Evolutionary conservation across 495 filamentous ascomycete genomes (phyloP).

Genomic region (Lasiosphaeria ovina): DNA sequence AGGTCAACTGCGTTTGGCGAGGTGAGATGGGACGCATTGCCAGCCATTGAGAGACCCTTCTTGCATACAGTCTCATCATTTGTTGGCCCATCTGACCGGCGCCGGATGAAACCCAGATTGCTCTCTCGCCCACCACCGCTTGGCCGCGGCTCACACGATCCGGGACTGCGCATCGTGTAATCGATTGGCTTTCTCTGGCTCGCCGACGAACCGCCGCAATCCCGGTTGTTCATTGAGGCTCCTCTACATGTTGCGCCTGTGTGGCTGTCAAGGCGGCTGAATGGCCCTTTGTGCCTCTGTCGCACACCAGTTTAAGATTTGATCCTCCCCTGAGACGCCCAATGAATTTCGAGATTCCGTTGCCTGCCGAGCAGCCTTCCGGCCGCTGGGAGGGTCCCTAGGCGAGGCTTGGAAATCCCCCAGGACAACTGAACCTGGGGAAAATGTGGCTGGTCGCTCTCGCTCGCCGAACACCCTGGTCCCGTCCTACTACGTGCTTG

Average conservation of each 20-base stretch:
- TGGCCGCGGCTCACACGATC: neutral
- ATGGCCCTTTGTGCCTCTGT: constrained; percentile 6
- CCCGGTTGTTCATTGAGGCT: constrained; percentile 2
- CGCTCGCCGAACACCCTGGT: neutral
- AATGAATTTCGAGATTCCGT: constrained; percentile 1
- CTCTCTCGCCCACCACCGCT: no score
- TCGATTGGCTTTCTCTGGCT: constrained; percentile 6
- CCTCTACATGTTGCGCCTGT: neutral
- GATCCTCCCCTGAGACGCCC: constrained; percentile 11
- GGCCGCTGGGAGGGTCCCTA: neutral
- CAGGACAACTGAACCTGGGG: constrained; percentile 6
- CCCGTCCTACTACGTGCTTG: neutral
- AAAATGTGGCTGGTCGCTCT: constrained; percentile 4
- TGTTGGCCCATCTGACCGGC: no score
- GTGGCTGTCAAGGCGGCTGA: constrained; percentile 10
- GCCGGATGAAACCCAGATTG: no score
- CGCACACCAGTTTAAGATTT: constrained; percentile 8
- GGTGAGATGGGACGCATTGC: no score
- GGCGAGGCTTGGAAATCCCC: neutral
- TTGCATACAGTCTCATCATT: no score
- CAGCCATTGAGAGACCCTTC: no score
- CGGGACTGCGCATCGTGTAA: neutral
- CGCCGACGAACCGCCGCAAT: constrained; percentile 2
- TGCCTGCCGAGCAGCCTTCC: neutral
- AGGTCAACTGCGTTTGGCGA: no score